Conservation (phyloP, 2,329 filamentous ascomycete species). For the Capronia coronata region DNA sequence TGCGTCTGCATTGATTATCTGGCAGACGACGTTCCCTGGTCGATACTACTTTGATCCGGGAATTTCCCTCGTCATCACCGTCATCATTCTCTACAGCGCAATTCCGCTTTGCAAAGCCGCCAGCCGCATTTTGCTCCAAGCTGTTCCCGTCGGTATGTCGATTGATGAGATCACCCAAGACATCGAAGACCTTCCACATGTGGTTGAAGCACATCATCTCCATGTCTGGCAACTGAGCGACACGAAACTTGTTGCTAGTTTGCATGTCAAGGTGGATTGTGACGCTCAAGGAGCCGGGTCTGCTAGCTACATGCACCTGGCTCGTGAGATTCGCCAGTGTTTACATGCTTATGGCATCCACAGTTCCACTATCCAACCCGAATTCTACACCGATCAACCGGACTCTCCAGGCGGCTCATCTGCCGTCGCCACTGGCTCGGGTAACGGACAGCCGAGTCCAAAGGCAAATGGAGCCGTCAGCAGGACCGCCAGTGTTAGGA, state of each 20-base stretch:
- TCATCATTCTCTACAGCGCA: slow-evolving; percentile 56
- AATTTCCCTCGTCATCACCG: slow-evolving; percentile 88
- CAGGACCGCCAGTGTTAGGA: slow-evolving; percentile 35
- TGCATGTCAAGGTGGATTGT: slow-evolving; percentile 89
- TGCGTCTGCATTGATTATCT: slow-evolving; percentile 73
- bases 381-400: slow-evolving; percentile 46
- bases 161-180: slow-evolving; percentile 89
- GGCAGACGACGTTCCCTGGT: slow-evolving; percentile 75
- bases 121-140: slow-evolving; percentile 80
- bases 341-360: slow-evolving; percentile 95
- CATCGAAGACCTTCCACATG: slow-evolving; percentile 75
- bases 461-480: slow-evolving; percentile 29
- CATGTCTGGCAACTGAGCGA: slow-evolving; percentile 98
- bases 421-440: slow-evolving; percentile 16
- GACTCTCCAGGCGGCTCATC: slow-evolving; percentile 11
- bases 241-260: slow-evolving; percentile 83
- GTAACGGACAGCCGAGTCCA: slow-evolving; percentile 7
- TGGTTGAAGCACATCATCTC: slow-evolving; percentile 87
- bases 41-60: slow-evolving; percentile 83
- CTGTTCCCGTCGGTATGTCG: slow-evolving; percentile 80
- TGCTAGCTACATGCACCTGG: slow-evolving; percentile 82
- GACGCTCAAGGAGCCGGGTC: slow-evolving; percentile 75
- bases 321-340: slow-evolving; percentile 73
- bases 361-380: slow-evolving; percentile 93
- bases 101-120: slow-evolving; percentile 48